Evolutionary conservation across 176 grass and related monocot species (phyloP).

Genomic region (Oryza nivara): DNA sequence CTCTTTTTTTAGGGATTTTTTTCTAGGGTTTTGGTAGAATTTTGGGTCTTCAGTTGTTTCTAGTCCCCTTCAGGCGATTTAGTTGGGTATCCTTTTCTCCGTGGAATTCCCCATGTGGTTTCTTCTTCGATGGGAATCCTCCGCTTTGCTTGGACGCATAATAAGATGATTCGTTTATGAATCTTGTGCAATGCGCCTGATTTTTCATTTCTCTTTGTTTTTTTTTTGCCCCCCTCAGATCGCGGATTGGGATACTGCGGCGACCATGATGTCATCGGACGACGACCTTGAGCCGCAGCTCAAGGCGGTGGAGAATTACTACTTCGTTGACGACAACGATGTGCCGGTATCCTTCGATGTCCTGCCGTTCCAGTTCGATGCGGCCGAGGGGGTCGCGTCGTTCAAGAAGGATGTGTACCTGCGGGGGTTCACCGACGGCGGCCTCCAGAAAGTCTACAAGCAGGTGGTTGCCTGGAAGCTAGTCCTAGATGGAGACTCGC

Average conservation of each 20-base stretch:
- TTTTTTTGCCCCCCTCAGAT: not conserved
- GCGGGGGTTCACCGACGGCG: slow-evolving; percentile 33
- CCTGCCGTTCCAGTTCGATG: slow-evolving; percentile 42
- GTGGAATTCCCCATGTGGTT: not conserved
- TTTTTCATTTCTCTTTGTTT: not conserved
- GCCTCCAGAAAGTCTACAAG: slow-evolving; percentile 59
- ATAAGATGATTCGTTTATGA: not conserved
- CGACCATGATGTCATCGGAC: slow-evolving; percentile 27
- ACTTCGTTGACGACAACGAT: slow-evolving; percentile 46
- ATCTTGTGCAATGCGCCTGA: not conserved
- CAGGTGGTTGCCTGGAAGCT: slow-evolving; percentile 70
- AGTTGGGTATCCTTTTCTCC: not conserved
- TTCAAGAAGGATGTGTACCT: slow-evolving; percentile 50
- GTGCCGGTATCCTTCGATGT: slow-evolving; percentile 45
- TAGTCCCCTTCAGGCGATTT: not conserved
- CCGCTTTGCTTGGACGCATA: not conserved
- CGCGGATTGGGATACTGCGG: not conserved
- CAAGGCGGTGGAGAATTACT: slow-evolving; percentile 41
- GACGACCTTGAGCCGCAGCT: slow-evolving; percentile 31
- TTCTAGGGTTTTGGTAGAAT: not conserved
- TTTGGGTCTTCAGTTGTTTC: not conserved
- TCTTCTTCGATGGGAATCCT: not conserved
- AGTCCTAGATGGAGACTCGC: slow-evolving; percentile 35
- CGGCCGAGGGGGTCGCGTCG: not conserved
- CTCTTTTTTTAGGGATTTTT: not conserved